Base-by-base conservation (phyloP, 2,329 filamentous ascomycete genomes). In the Madurella fahalii region DNA sequence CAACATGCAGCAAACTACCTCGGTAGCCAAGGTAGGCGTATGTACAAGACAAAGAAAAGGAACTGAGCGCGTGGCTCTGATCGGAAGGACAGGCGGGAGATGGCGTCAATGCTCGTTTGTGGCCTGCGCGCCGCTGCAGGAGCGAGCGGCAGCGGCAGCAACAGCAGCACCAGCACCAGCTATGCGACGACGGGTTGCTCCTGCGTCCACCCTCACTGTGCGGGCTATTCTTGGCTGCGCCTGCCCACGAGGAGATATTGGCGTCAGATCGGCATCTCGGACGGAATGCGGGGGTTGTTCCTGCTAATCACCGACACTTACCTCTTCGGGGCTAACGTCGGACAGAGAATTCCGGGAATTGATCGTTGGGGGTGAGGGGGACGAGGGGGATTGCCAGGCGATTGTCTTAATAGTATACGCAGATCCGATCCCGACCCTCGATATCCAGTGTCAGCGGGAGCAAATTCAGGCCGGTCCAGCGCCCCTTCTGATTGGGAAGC, bases 291-390 rank as follows among this genome's bases (percentile, higher is more conserved):
- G 62, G 62, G 62, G 58, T 53, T 60, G 57, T 57, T 37, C 37
- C 49, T 50, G 58, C 59, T 61, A 62, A 63, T 62, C 61, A 58
- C 62, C 62, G 62, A 63, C 60, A 61, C 55, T 63, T 62, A 52
- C 56, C 61, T 42, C 39, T 58, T 62, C 37, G 52, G 59, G 61
- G 56, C 54, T 57, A 61, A 53, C 53, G 49, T 60, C 58, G 62
- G 56, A 44, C 59, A 58, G 20, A 53, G 59, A 56, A 60, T 59
- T 58, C 60, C 59, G 62, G 60, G 60, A 50, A 55, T 59, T 60
- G 58, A 48, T 46, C 25, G 25, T 52, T 9, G 32, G 20, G 18
- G 46, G 12, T 45, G 41, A 45, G 49, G 37, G 50, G 45, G 25
- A 16, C 37, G 9, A 37, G 40, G 30, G 25, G 44, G 30, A 30